Evolutionary conservation across 371 early-diverging fungal species (phyloP), one percentile per base, ranked within the genome.

Genomic region (Saksenaea vasiformis): DNA sequence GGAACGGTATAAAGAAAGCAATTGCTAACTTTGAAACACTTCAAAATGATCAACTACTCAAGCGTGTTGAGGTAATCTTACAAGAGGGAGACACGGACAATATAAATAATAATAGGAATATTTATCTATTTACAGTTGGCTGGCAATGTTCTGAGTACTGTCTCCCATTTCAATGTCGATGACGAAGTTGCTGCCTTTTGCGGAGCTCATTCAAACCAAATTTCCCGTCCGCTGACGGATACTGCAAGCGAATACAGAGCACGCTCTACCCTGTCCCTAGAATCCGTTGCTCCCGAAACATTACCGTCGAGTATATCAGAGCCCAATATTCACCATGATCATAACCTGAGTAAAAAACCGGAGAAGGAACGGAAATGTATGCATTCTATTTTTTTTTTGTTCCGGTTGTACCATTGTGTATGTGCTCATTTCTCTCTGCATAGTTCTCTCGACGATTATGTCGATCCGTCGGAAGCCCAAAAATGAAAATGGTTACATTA

Each of bases 21-120:
- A 68, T 83, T 7, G 66, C 66, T 15, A 57, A 62, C 1, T 87
- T 85, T 56, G 84, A 84, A 65, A 64, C 74, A 1, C 59, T 84
- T 26, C 87, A 87, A 56, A 77, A 76, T 56, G 78, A 78, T 53
- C 68, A 74, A 53, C 43, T 76, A 57, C 60, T 76, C 19, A 73
- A 83, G 66, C 77, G 78, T 26, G 70, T 73, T 13, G 77, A 81
- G 70, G 66, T 62, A 74, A 41, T 17, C 31, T 37, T 47, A 14
- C 22, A 53, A 53, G 37, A 47, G n/a, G 43, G 9, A 22, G 28
- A 47, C 26, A 44, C 41, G 10, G 5, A 22, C 10, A 39, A 62
- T 24, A 38, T 15, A 13, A 51, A 35, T 22, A 27, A 54, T 14
- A 54, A 54, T 41, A 55, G 54, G 17, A 19, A 9, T 5, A 36